These are phyloP conservation scores for Barbatosphaeria neglecta DNA, from an alignment of 495 filamentous ascomycete species.

Conservation along the genomic window DNA sequence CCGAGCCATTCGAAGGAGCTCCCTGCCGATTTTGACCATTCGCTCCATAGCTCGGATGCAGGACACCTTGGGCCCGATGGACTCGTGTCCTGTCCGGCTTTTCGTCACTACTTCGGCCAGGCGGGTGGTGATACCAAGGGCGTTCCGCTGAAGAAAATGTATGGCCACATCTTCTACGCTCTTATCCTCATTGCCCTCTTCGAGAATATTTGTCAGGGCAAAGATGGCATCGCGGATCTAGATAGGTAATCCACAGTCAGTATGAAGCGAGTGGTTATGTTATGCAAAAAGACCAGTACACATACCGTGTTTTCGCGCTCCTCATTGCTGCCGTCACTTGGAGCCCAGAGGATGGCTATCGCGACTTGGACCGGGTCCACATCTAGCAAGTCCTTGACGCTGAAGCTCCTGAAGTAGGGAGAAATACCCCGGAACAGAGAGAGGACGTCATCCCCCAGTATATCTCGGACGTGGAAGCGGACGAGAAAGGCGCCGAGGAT, in stretches of 20 bases:
- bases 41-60: slow-evolving; percentile 75
- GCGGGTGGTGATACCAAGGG: slow-evolving; percentile 77
- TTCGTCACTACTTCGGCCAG: slow-evolving; percentile 77
- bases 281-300: slow-evolving; percentile 3
- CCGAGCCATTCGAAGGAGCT: slow-evolving; percentile 61
- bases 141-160: slow-evolving; percentile 75
- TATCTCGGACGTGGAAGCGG: slow-evolving; percentile 53
- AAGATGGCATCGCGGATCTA: slow-evolving; percentile 52
- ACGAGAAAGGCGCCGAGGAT: slow-evolving; percentile 77
- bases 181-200: slow-evolving; percentile 33
- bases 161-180: slow-evolving; percentile 50
- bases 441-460: slow-evolving; percentile 61
- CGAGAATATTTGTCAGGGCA: slow-evolving; percentile 53
- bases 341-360: slow-evolving; percentile 72
- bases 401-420: slow-evolving; percentile 51
- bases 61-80: slow-evolving; percentile 55
- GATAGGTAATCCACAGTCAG: no score
- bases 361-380: slow-evolving; percentile 65
- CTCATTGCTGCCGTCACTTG: slow-evolving; percentile 61
- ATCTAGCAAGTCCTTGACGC: slow-evolving; percentile 57
- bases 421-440: slow-evolving; percentile 53
- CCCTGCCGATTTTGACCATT: slow-evolving; percentile 65
- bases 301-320: slow-evolving; percentile 40
- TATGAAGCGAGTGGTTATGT: no score
- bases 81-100: slow-evolving; percentile 33